Conservation (phyloP, 257 asterid species). For the Nicotiana attenuata region DNA sequence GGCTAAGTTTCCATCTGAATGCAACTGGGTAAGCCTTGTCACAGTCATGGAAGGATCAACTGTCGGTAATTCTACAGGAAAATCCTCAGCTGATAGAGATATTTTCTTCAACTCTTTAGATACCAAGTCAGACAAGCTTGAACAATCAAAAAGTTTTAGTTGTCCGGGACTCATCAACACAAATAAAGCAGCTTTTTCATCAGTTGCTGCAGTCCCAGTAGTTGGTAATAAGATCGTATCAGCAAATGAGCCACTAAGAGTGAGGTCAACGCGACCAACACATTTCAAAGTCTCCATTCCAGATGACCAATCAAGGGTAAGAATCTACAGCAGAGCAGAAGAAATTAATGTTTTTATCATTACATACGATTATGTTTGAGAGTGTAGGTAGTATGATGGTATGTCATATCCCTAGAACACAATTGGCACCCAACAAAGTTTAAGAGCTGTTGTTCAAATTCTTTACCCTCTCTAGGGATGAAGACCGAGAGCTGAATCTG, state of each 20-base stretch:
- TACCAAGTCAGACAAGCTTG: conserved; percentile 39
- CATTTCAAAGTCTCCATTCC: conserved; percentile 69
- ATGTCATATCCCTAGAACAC: not conserved
- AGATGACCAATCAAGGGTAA: conserved; percentile 73
- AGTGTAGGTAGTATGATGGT: not conserved
- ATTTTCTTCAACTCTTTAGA: conserved; percentile 32
- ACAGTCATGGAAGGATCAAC: conserved; percentile 65
- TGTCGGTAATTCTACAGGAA: conserved; percentile 61
- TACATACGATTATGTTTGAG: not conserved
- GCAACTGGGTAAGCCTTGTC: conserved; percentile 41
- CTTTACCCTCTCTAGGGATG: not conserved
- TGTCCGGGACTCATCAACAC: conserved; percentile 70
- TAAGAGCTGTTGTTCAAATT: not conserved
- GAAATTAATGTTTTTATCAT: not conserved
- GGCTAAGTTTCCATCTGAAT: conserved; percentile 33
- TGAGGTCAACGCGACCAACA: conserved; percentile 59
- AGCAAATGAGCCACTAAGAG: conserved; percentile 74
- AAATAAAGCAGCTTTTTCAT: conserved; percentile 45
- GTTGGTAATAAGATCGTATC: conserved; percentile 63
- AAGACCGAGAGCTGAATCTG: not conserved
- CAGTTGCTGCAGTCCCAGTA: conserved; percentile 39
- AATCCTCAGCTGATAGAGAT: conserved; percentile 39
- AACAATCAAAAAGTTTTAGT: conserved; percentile 48
- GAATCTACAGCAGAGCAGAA: conserved; percentile 45
- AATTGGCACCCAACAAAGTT: not conserved